phyloP scores from a whole-genome alignment of 176 grass and related monocot genomes.

The Melocanna baccifera region DNA sequence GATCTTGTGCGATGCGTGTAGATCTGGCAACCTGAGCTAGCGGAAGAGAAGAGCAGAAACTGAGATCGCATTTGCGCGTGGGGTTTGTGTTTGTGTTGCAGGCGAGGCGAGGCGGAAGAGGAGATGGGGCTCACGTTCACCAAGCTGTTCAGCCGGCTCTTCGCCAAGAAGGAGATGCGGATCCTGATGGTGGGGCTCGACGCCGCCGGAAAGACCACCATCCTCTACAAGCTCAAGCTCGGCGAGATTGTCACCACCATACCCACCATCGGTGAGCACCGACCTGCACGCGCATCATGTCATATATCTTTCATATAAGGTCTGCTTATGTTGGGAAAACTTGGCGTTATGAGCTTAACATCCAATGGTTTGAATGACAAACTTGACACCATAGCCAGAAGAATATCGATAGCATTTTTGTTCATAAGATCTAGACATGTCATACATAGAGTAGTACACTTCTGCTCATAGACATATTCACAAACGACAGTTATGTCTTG shows the following conservation, averaged over 20 bases:
- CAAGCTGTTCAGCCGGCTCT: constrained; percentile 74
- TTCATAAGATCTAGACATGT: background rate
- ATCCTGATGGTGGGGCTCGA: constrained; percentile 78
- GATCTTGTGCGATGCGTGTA: constrained; percentile 18
- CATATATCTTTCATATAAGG: background rate
- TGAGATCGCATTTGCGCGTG: background rate
- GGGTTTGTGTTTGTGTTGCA: constrained; percentile 11
- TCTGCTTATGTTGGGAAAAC: background rate
- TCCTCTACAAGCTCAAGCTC: constrained; percentile 81
- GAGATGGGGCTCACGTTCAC: constrained; percentile 76
- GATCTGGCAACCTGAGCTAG: constrained; percentile 22
- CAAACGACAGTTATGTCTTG: background rate
- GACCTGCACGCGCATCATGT: background rate
- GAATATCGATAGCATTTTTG: background rate
- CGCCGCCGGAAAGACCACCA: constrained; percentile 75
- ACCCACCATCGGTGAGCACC: constrained; percentile 57
- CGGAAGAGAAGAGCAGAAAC: background rate
- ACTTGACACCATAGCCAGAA: background rate
- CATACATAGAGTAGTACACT: background rate
- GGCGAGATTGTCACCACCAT: constrained; percentile 85
- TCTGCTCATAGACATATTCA: background rate
- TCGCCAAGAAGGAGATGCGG: constrained; percentile 84
- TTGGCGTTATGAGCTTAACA: background rate
- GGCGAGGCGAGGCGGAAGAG: constrained; percentile 9
- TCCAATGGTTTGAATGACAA: background rate